Percentiles rank a stretch among this genome's conserved stretches.
Evolutionary conservation across 202 grass and related monocot genomes (phyloP).

Genomic region (Schoenoplectus tabernaemontani): DNA sequence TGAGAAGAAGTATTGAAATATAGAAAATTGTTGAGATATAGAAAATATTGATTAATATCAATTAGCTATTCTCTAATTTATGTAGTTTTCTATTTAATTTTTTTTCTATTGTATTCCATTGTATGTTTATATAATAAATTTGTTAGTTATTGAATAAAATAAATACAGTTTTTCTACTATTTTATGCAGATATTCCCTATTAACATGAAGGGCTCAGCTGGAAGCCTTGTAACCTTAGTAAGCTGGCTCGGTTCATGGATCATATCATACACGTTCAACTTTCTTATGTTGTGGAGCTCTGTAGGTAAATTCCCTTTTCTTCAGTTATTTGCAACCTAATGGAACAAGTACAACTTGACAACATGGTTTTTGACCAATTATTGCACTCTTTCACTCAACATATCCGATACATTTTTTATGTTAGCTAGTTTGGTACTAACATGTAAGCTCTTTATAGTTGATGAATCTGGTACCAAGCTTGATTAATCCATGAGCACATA

Average conservation of each 20-base stretch:
- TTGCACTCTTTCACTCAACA: not conserved
- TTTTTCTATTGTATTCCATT: too few relatives aligned
- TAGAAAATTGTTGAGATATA: too few relatives aligned
- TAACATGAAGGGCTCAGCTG: constrained; percentile 71
- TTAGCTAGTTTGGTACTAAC: not conserved
- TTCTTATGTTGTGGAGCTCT: constrained; percentile 67
- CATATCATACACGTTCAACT: constrained; percentile 66
- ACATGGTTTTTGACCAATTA: not conserved
- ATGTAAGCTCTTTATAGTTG: not conserved
- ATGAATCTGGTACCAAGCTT: not conserved
- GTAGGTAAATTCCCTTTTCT: constrained; percentile 36
- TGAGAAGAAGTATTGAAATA: too few relatives aligned
- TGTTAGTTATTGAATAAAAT: too few relatives aligned
- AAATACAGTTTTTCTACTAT: too few relatives aligned
- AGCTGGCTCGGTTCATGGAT: constrained; percentile 72
- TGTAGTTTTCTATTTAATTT: too few relatives aligned
- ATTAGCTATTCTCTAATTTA: too few relatives aligned
- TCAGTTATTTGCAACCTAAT: not conserved
- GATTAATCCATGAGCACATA: not conserved
- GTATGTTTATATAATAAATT: too few relatives aligned
- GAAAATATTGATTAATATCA: too few relatives aligned
- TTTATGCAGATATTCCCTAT: constrained; percentile 63
- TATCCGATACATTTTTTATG: not conserved
- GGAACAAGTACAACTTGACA: not conserved
- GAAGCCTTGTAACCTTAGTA: constrained; percentile 74